Evolutionary conservation across 805 yeast genomes (phyloP).

Genomic region (Nakazawaea ernobii): DNA sequence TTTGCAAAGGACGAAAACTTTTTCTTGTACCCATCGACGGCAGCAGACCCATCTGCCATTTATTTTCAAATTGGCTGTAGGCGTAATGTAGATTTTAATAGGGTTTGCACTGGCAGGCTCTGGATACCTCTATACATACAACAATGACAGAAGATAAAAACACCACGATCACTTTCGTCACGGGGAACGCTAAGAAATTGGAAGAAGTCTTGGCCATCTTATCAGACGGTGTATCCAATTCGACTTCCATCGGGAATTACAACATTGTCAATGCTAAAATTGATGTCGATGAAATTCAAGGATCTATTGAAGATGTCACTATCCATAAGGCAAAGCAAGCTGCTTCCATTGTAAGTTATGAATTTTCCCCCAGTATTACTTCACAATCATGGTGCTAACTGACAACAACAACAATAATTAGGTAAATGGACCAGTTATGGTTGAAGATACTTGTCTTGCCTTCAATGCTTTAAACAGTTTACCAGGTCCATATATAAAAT

Average conservation of each 20-base stretch:
- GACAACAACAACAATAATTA: slow-evolving; percentile 4
- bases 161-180: slow-evolving; percentile 26
- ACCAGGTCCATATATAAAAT: slow-evolving; percentile 89
- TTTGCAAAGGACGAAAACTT: background rate
- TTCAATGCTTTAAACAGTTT: slow-evolving; percentile 72
- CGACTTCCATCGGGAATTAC: slow-evolving; percentile 38
- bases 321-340: slow-evolving; percentile 75
- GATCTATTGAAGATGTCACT: slow-evolving; percentile 77
- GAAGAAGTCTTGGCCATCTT: slow-evolving; percentile 79
- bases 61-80: too few species aligned
- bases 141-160: slow-evolving; percentile 14
- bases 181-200: slow-evolving; percentile 82
- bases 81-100: too few species aligned
- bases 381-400: background rate
- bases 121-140: too few species aligned
- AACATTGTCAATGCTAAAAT: slow-evolving; percentile 56
- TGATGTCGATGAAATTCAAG: slow-evolving; percentile 91
- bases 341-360: slow-evolving; percentile 42
- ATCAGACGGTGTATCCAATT: slow-evolving; percentile 30
- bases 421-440: slow-evolving; percentile 76
- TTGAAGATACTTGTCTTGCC: slow-evolving; percentile 90
- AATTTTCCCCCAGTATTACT: too few species aligned
- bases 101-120: too few species aligned
- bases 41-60: too few species aligned
- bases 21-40: too few species aligned